Base-by-base conservation (phyloP, 2,329 filamentous ascomycete species). In the Scytalidium sp. region DNA sequence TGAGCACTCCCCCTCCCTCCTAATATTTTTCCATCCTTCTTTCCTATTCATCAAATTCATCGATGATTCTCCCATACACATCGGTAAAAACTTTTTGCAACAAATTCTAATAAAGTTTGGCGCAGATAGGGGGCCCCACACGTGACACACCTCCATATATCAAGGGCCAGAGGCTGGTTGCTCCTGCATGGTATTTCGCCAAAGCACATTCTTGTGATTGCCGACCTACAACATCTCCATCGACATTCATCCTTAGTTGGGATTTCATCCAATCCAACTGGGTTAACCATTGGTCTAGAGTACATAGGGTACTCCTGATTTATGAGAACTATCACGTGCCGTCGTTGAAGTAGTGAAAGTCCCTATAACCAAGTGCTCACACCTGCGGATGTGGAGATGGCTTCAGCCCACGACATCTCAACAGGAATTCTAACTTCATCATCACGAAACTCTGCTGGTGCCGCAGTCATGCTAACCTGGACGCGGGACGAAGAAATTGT, bases 121-220 rank as follows among this genome's bases (percentile, higher is more conserved):
- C 49, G 50, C 46, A 46, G 55, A 29, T 54, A 51, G 56, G 43
- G 50, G 56, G 54, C 58, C 60, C 50, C 50, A 51, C 59, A 59
- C 49, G 54, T 62, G 56, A 51, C 43, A 41, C 29, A 59, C 49
- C 63, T 62, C 63, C 64, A 59, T 59, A 61, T 60, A n/a, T n/a
- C n/a, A n/a, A n/a, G n/a, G 44, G 51, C 45, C 48, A 53, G 48
- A 56, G 55, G 59, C 57, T 55, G 56, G 52, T 60, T 56, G 55
- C 47, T 54, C 52, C 45, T 47, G 46, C 48, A 49, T 51, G 45
- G 43, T 45, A 29, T 41, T 50, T 58, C 50, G 57, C 52, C 53
- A 60, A 62, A 54, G 49, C 57, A 57, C 43, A 51, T 55, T 20
- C 36, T 22, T 19, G 32, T 41, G 21, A 40, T 21, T 21, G n/a